phyloP scores from a whole-genome alignment of 2,329 filamentous ascomycete genomes.

The Ramularia endophylla region DNA sequence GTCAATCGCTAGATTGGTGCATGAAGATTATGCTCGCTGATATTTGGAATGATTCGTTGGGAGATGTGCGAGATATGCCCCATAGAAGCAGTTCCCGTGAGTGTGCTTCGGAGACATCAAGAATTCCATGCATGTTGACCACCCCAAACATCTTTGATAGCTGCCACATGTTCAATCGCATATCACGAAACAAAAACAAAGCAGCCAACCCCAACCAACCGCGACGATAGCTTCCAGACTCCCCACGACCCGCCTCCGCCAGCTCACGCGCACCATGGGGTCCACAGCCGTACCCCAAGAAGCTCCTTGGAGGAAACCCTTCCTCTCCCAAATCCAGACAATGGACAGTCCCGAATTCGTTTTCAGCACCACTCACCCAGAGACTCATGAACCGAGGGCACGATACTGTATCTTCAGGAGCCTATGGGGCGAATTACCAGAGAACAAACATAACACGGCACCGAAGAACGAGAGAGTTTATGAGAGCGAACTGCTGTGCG shows the following conservation, averaged over 20 bases:
- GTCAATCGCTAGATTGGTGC: too few relatives aligned
- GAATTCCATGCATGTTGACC: too few relatives aligned
- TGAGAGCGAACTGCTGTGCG: constrained; percentile 70
- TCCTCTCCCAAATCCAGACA: constrained; percentile 45
- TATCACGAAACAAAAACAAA: too few relatives aligned
- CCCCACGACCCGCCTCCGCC: constrained; percentile 33
- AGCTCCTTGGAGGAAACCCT: constrained; percentile 49
- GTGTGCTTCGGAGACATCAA: too few relatives aligned
- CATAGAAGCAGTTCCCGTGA: too few relatives aligned
- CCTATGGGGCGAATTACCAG: constrained; percentile 69
- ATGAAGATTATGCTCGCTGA: too few relatives aligned
- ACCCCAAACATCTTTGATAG: too few relatives aligned
- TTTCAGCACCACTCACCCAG: constrained; percentile 44
- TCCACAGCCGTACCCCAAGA: constrained; percentile 38
- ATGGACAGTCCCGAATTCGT: constrained; percentile 47
- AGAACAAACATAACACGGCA: constrained; percentile 67
- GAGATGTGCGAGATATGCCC: too few relatives aligned
- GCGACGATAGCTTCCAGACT: constrained; percentile 29
- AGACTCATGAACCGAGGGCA: constrained; percentile 48
- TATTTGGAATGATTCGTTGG: too few relatives aligned
- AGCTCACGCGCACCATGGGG: constrained; percentile 41
- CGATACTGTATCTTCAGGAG: constrained; percentile 81
- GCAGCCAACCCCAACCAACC: constrained; percentile 8
- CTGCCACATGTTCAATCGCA: too few relatives aligned
- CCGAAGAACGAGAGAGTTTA: constrained; percentile 64